Base-by-base conservation (phyloP, 768 basidiomycete genomes). In the Grammothele lineata region DNA sequence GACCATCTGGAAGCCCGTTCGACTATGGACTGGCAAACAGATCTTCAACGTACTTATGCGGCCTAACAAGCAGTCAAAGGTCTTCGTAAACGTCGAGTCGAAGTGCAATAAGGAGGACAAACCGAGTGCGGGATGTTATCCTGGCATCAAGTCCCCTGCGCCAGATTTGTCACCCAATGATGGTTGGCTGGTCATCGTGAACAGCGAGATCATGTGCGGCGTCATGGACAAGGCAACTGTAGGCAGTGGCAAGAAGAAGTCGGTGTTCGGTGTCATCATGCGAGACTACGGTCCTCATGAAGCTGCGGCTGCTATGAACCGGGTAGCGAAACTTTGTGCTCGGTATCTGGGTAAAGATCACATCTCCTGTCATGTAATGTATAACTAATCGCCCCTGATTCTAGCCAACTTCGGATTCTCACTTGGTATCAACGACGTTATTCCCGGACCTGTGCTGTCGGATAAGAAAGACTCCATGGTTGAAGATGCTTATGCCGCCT, bases 121-220 rank as follows among this genome's bases (percentile, higher is more conserved):
- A 55, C 82, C 87, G 6, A 76, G 81, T 53, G 58, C 74, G 9
- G 73, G 73, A 23, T 70, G 77, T 57, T 89, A 84, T 56, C 80
- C 85, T 25, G 70, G 77, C 35, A 79, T 80, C 69, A 78, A 75
- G 67, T 80, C 76, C 41, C 77, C 80, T 3, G 81, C 81, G 34
- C 76, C 80, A 14, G 96, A 99, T 57, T 74, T 99, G 64, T 87
- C 90, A 9, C 94, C 95, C 0, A 98, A 99, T 60, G 96, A 99
- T 57, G 95, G 95, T 1, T 98, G 91, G 84, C 78, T 99, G 22
- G 96, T 99, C 37, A 82, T 99, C 45, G 83, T 93, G 53, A 99
- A 98, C 64, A 92, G 89, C 61, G 94, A 99, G 67, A 92, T 99
- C 57, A 99, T 98, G 92, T 97, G 94, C 58, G 96, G 96, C 36